These are phyloP conservation scores for Galerina sulciceps DNA, from an alignment of 768 basidiomycete species.

Conservation along the genomic window DNA sequence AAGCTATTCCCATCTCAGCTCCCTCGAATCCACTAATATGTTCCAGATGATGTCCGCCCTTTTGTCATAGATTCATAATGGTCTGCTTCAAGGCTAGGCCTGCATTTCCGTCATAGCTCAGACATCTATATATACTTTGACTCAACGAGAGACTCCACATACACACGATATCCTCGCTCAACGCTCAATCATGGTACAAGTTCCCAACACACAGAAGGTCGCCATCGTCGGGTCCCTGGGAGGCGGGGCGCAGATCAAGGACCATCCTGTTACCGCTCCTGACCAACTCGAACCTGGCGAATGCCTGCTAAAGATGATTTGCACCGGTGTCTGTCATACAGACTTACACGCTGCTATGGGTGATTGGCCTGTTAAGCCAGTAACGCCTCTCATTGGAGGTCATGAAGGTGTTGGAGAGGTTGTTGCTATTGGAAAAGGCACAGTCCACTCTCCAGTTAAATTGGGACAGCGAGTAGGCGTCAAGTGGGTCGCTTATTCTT, in stretches of 20 bases:
- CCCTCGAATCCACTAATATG: no score
- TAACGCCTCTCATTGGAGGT: constrained; percentile 74
- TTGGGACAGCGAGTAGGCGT: constrained; percentile 83
- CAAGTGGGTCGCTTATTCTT: constrained; percentile 77
- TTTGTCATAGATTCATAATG: no score
- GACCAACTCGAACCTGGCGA: constrained; percentile 66
- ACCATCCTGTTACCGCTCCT: constrained; percentile 61
- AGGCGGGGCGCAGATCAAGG: constrained; percentile 38
- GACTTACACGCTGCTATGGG: constrained; percentile 76
- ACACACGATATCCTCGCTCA: not conserved
- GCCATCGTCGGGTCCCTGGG: constrained; percentile 44
- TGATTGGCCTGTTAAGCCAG: constrained; percentile 82
- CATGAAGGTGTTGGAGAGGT: constrained; percentile 86
- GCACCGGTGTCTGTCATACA: constrained; percentile 87
- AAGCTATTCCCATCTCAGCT: no score
- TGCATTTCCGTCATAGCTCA: no score
- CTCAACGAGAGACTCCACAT: not conserved
- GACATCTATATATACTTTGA: no score
- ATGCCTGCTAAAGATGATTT: constrained; percentile 76
- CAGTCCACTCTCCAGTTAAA: constrained; percentile 61
- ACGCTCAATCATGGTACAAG: constrained; percentile 10
- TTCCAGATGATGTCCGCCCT: no score
- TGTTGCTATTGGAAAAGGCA: constrained; percentile 78
- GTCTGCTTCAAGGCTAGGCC: no score
- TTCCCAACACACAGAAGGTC: constrained; percentile 46